Evolutionary conservation across 805 yeast species (phyloP).

Genomic region (Pichia cabralensis): DNA sequence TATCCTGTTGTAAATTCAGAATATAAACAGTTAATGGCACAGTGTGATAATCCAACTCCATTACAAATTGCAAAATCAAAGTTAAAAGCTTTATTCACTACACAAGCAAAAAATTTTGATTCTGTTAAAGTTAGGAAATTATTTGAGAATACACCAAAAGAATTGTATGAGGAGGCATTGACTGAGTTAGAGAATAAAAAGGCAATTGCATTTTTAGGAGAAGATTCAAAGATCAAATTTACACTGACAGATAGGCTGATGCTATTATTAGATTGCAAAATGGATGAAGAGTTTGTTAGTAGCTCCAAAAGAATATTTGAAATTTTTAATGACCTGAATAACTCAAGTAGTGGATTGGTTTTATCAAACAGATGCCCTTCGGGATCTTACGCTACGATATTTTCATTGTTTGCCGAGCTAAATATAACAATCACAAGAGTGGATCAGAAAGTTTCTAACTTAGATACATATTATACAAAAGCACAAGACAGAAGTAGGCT

Average conservation of each 20-base stretch:
- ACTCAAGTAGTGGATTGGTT: constrained; percentile 39
- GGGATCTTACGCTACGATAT: constrained; percentile 50
- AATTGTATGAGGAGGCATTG: constrained; percentile 39
- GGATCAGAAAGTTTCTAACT: constrained; percentile 39
- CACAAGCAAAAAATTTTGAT: constrained; percentile 38
- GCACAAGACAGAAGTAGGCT: constrained; percentile 56
- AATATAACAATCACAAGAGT: constrained; percentile 38
- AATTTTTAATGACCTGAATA: constrained; percentile 21
- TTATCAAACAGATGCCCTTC: constrained; percentile 48
- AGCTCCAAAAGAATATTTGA: constrained; percentile 38
- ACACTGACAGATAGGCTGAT: constrained; percentile 45
- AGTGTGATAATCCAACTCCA: constrained; percentile 12
- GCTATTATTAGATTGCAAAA: constrained; percentile 29
- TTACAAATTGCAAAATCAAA: constrained; percentile 31
- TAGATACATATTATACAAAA: constrained; percentile 69
- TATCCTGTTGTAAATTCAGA: constrained; percentile 19
- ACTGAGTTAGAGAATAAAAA: constrained; percentile 42
- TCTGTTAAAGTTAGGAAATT: constrained; percentile 35
- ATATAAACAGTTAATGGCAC: constrained; percentile 3
- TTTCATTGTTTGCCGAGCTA: constrained; percentile 41
- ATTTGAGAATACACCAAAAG: constrained; percentile 37
- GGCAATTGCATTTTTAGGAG: constrained; percentile 42
- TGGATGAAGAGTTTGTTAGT: constrained; percentile 31
- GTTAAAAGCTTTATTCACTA: constrained; percentile 49
- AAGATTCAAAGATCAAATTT: constrained; percentile 44